Percentiles rank a stretch among this genome's conserved stretches.
phyloP scores from a whole-genome alignment of 805 yeast species.

The Candida wancherniae region DNA sequence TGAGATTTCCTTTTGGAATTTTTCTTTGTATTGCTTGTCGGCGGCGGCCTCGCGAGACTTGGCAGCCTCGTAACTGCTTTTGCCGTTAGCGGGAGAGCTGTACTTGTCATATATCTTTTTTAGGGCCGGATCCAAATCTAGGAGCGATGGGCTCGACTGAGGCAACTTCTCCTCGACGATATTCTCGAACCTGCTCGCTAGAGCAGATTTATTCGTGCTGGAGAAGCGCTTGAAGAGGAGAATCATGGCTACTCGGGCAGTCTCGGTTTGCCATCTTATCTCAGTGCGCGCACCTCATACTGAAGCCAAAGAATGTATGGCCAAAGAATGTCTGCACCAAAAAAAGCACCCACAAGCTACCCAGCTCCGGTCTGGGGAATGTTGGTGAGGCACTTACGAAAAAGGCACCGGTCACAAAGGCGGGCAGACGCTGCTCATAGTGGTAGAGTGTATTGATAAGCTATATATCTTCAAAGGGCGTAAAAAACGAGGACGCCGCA shows the following conservation, averaged over 20 bases:
- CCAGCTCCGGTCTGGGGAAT: no score
- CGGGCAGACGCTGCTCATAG: no score
- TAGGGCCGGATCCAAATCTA: constrained; percentile 18
- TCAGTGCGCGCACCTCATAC: no score
- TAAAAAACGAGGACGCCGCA: constrained; percentile 33
- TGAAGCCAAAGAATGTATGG: no score
- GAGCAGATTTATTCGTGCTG: constrained; percentile 19
- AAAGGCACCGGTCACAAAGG: no score
- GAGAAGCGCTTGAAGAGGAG: no score
- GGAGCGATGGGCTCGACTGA: constrained; percentile 12
- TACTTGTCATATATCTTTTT: constrained; percentile 2
- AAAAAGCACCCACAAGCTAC: no score
- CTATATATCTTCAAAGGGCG: constrained; percentile 20
- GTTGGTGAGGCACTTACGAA: no score
- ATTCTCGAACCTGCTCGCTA: constrained; percentile 29
- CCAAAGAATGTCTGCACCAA: no score
- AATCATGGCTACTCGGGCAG: no score
- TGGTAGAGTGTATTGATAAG: no score
- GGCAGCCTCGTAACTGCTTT: constrained; percentile 3
- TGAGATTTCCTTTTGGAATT: constrained; percentile 17
- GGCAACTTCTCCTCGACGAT: constrained; percentile 28
- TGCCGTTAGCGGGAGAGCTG: background rate
- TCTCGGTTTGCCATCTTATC: no score
- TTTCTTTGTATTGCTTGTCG: constrained; percentile 5
- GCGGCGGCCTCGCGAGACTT: constrained; percentile 4